Conservation (phyloP, 192 early-diverging fungal genomes). For the Coemansia sp. region DNA sequence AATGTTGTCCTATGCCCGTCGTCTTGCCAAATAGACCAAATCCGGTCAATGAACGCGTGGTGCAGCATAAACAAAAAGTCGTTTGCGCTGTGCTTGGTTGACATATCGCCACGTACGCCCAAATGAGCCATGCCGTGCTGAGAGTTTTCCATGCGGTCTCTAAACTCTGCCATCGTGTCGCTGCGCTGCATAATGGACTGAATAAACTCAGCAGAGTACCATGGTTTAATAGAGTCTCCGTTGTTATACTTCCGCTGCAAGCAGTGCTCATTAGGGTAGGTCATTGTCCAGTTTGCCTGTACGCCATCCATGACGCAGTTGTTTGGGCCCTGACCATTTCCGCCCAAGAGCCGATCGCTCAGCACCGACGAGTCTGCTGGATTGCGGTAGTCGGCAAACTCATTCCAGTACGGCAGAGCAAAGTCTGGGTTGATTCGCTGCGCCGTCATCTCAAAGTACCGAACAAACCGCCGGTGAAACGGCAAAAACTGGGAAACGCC, state of each 20-base stretch:
- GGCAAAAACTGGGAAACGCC: constrained; percentile 45
- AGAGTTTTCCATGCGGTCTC: constrained; percentile 42
- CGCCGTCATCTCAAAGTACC: constrained; percentile 41
- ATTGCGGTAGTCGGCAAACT: constrained; percentile 24
- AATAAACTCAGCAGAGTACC: constrained; percentile 31
- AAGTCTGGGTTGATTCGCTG: constrained; percentile 26
- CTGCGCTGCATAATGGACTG: constrained; percentile 30
- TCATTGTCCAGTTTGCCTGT: constrained; percentile 23
- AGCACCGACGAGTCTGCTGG: constrained; percentile 26
- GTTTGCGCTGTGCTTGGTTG: constrained; percentile 38
- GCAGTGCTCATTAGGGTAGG: constrained; percentile 26
- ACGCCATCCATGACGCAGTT: constrained; percentile 24
- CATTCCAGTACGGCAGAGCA: constrained; percentile 44
- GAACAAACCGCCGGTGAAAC: constrained; percentile 50
- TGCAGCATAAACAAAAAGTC: constrained; percentile 62
- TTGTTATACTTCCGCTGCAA: constrained; percentile 20
- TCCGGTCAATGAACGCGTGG: constrained; percentile 57
- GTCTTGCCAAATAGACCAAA: constrained; percentile 58
- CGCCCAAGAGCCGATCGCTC: constrained; percentile 16
- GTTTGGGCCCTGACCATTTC: constrained; percentile 27
- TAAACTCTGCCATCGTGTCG: constrained; percentile 17
- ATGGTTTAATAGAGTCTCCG: constrained; percentile 27
- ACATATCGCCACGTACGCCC: constrained; percentile 45
- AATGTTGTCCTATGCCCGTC: constrained; percentile 11
- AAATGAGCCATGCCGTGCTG: constrained; percentile 42